Conservation (phyloP, 495 filamentous ascomycete species). For the Parmelia sp. region DNA sequence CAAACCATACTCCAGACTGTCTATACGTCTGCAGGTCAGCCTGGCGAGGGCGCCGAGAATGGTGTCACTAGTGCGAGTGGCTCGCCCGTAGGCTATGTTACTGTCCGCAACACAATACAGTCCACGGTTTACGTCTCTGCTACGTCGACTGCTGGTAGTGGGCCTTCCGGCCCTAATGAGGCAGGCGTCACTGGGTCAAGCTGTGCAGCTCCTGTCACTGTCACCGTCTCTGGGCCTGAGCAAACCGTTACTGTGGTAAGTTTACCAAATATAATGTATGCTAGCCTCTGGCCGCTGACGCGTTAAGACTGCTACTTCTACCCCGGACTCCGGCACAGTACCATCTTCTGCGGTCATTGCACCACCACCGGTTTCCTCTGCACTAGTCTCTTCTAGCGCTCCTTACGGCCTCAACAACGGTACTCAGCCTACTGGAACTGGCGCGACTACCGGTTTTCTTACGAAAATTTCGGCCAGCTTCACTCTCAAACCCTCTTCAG, state of each 20-base stretch:
- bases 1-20: conserved; percentile 8
- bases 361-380: not conserved
- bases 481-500: not conserved
- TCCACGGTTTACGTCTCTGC: conserved; percentile 29
- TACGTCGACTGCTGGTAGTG: conserved; percentile 5
- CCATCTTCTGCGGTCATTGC: conserved; percentile 13
- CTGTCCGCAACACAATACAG: conserved; percentile 8
- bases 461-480: conserved; percentile 28
- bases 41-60: conserved; percentile 3
- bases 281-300: conserved; percentile 2
- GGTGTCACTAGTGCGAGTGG: not conserved
- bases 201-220: conserved; percentile 29
- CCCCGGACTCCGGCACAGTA: conserved; percentile 6
- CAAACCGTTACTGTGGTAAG: conserved; percentile 42
- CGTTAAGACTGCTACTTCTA: conserved; percentile 9
- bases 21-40: conserved; percentile 24
- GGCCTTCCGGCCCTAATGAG: not conserved
- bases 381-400: conserved; percentile 20
- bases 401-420: conserved; percentile 34
- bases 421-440: conserved; percentile 31
- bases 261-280: conserved; percentile 10
- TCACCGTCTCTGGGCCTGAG: conserved; percentile 36
- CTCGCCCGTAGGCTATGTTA: not conserved
- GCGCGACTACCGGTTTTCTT: conserved; percentile 34
- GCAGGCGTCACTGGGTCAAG: conserved; percentile 22